A percentile compares a stretch with the other conserved stretches of the same genome.
phyloP scores from a whole-genome alignment of 192 early-diverging fungal genomes.

The Linnemannia exigua region DNA sequence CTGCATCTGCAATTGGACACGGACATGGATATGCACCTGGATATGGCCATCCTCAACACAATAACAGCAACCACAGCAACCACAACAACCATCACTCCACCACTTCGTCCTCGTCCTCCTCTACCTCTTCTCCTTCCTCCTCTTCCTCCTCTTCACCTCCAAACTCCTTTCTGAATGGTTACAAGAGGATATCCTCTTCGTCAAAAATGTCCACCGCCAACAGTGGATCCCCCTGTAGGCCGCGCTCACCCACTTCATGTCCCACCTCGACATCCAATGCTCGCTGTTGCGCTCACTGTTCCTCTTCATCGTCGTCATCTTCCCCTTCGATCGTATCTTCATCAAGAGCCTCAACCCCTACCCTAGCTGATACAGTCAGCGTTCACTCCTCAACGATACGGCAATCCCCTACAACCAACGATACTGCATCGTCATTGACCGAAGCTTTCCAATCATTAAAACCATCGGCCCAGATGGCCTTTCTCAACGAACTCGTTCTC shows the following conservation, averaged over 20 bases:
- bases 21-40: neutral
- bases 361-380: slow-evolving; percentile 3
- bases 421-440: slow-evolving; percentile 19
- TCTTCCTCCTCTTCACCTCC: neutral
- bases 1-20: neutral
- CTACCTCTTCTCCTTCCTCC: neutral
- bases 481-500: slow-evolving; percentile 64
- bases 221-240: neutral
- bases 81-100: neutral
- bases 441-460: slow-evolving; percentile 56
- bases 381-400: neutral
- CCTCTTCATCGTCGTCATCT: neutral
- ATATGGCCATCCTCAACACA: neutral
- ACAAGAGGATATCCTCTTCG: neutral
- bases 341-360: slow-evolving; percentile 9
- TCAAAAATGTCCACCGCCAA: neutral
- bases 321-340: slow-evolving; percentile 2
- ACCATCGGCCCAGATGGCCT: slow-evolving; percentile 37
- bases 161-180: neutral
- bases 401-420: neutral
- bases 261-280: neutral
- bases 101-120: slow-evolving; percentile 8
- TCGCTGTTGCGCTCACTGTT: neutral
- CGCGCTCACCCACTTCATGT: neutral
- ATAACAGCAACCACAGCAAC: neutral